phyloP scores from a whole-genome alignment of 1,139 yeast genomes.

The Lipomyces yarrowii region DNA sequence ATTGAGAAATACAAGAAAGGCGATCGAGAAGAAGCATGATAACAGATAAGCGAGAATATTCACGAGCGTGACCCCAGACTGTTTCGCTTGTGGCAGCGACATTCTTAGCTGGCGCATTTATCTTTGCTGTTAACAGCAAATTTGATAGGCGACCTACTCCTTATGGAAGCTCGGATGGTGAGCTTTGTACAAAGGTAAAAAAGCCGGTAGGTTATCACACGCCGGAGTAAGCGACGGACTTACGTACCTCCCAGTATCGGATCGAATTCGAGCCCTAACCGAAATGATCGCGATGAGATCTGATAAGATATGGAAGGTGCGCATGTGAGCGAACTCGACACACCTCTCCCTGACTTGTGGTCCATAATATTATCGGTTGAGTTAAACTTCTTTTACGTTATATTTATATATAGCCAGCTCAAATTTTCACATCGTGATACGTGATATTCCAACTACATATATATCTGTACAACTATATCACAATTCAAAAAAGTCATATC shows the following conservation, averaged over 20 bases:
- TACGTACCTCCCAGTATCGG: neutral
- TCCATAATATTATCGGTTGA: too few relatives aligned
- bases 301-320: neutral
- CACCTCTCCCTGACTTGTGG: too few relatives aligned
- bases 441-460: too few relatives aligned
- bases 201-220: too few relatives aligned
- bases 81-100: constrained; percentile 4
- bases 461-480: too few relatives aligned
- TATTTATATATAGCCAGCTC: too few relatives aligned
- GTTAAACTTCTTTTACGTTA: too few relatives aligned
- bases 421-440: too few relatives aligned
- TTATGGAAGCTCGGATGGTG: too few relatives aligned
- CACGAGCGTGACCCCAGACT: constrained; percentile 16
- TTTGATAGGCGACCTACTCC: too few relatives aligned
- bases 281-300: neutral
- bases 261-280: neutral
- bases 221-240: too few relatives aligned
- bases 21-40: constrained; percentile 55
- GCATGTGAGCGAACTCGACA: neutral
- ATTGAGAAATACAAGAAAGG: constrained; percentile 66
- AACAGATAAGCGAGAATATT: constrained; percentile 38
- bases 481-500: neutral
- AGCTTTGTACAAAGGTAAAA: too few relatives aligned
- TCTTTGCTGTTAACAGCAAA: neutral
- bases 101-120: neutral